Conservation (phyloP, 768 basidiomycete species). For the Mrakia frigida region DNA sequence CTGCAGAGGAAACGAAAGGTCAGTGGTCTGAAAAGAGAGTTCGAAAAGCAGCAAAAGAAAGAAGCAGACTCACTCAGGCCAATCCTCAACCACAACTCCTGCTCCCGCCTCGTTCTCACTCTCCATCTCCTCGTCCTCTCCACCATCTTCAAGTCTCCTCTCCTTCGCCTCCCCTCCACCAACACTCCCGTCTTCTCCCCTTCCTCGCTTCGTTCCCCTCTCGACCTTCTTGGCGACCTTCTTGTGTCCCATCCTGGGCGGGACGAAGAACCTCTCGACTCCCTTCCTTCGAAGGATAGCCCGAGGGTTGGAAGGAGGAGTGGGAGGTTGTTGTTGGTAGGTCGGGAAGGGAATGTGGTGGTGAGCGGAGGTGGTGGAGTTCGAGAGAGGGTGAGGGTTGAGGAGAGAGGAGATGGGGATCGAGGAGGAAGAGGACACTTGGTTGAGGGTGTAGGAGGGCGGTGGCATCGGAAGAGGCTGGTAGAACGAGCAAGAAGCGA, state of each 20-base stretch:
- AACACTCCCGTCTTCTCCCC: background rate
- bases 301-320: background rate
- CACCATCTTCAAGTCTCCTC: background rate
- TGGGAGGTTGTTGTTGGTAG: constrained; percentile 10
- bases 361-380: too few relatives aligned
- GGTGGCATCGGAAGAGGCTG: background rate
- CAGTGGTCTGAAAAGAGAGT: too few relatives aligned
- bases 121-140: background rate
- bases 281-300: background rate
- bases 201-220: background rate
- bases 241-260: background rate
- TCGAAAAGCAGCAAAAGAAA: background rate
- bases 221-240: background rate
- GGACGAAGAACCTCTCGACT: constrained; percentile 13
- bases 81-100: constrained; percentile 2
- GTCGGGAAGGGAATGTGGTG: constrained; percentile 7
- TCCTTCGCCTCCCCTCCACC: background rate
- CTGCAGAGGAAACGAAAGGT: too few relatives aligned
- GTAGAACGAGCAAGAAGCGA: background rate
- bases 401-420: constrained; percentile 13
- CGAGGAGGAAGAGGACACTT: background rate
- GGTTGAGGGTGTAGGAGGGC: background rate
- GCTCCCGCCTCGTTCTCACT: background rate
- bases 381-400: background rate
- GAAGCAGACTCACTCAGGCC: constrained; percentile 7